Conservation (phyloP, 768 basidiomycete species). For the Tylopilus subfusipes region DNA sequence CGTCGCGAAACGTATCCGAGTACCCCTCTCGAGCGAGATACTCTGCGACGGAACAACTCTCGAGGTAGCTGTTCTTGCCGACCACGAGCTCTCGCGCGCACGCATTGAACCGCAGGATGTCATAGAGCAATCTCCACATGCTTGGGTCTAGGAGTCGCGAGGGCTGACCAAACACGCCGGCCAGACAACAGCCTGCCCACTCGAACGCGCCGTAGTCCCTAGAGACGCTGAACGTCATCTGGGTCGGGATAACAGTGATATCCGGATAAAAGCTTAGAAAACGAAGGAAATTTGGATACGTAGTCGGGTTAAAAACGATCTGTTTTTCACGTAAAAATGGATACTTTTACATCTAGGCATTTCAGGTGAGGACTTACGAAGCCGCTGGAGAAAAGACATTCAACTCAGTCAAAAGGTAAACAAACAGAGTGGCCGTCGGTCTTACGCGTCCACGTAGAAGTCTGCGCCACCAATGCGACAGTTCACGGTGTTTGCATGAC, state of each 20-base stretch:
- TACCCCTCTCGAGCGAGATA: conserved; percentile 62
- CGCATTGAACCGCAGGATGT: conserved; percentile 70
- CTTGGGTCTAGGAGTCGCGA: conserved; percentile 55
- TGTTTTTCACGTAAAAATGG: conserved; percentile 21
- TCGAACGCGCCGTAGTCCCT: conserved; percentile 59
- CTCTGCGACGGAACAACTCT: conserved; percentile 46
- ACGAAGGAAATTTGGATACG: conserved; percentile 75
- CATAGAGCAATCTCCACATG: conserved; percentile 73
- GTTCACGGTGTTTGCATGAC: conserved; percentile 72
- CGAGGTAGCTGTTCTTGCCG: conserved; percentile 17
- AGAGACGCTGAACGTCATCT: conserved; percentile 79
- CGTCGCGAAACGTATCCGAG: conserved; percentile 63
- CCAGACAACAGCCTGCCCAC: conserved; percentile 67
- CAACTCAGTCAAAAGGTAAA: background rate
- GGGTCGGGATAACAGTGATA: conserved; percentile 53
- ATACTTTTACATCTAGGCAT: background rate
- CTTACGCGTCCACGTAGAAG: conserved; percentile 70
- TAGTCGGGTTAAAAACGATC: conserved; percentile 75
- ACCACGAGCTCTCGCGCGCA: conserved; percentile 51
- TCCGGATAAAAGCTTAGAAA: conserved; percentile 52
- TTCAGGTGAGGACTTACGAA: conserved; percentile 41
- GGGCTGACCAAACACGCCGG: conserved; percentile 64
- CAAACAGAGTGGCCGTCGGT: conserved; percentile 5
- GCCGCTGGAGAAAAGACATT: conserved; percentile 38
- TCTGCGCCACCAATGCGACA: conserved; percentile 42